Evolutionary conservation across 73 alveolate species (phyloP), one percentile per base, ranked within the genome.

Genomic region (Stentor coeruleus): DNA sequence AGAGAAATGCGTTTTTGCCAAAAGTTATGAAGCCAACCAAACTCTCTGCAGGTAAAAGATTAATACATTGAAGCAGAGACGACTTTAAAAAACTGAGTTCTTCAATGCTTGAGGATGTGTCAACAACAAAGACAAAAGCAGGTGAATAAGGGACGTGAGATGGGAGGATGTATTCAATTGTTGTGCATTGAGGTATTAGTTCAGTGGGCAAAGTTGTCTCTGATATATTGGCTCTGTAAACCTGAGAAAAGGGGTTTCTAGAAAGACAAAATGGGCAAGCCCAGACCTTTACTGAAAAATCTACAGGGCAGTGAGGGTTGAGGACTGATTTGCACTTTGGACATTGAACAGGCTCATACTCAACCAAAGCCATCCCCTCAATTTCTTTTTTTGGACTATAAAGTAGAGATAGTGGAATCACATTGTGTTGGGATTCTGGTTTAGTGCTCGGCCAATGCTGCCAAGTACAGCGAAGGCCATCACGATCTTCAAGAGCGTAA

Each of bases 61-160:
- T 90, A 39, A 31, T 35, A 0, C 40, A 59, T 82, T 91, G 96
- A 90, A 96, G 96, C 74, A 98, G 94, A 3, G 99, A 94, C 79
- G 96, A 99, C 86, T 98, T 98, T 77, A 98, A 87, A 77, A 96
- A 99, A 73, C 95, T 96, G 58, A 98, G 96, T 91, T 98, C 99
- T 42, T 92, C 98, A 81, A 94, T 92, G 55, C 90, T 90, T 76
- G 97, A 79, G 72, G 98, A 94, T 6, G 98, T 97, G 84, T 98
- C 99, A 33, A 98, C 95, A 31, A 96, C 95, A 35, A 95, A 86
- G 42, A 97, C 57, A 88, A 98, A 97, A 77, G 96, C 90, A 14
- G 99, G 99, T 59, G 98, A 95, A 33, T 14, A 20, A n/a, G 26
- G n/a, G 2, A n/a, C 83, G 86, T 89, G 40, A 81, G 90, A 49